phyloP scores from a whole-genome alignment of 768 basidiomycete species.

The Collybia sp. region DNA sequence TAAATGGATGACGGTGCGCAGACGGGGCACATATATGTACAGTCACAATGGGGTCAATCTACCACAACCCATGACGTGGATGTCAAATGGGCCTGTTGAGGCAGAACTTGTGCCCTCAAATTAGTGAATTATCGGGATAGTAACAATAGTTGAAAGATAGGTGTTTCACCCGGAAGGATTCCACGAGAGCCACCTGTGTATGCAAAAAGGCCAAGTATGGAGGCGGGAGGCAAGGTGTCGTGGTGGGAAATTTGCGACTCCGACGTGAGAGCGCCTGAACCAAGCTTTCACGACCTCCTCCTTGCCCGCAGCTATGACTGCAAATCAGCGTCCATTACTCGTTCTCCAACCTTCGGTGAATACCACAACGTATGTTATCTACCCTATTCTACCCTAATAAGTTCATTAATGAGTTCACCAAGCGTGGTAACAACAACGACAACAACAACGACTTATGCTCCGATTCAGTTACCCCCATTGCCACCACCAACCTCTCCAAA shows the following conservation, averaged over 20 bases:
- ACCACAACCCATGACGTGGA: too few species aligned
- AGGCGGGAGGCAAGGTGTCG: neutral
- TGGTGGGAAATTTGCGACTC: neutral
- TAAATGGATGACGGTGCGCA: too few species aligned
- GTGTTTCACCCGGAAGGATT: too few species aligned
- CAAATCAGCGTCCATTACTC: slow-evolving; percentile 60
- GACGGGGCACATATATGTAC: too few species aligned
- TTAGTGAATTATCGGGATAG: too few species aligned
- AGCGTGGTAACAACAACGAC: slow-evolving; percentile 92
- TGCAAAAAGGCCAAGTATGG: too few species aligned
- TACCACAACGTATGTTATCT: slow-evolving; percentile 67
- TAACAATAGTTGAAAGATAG: too few species aligned
- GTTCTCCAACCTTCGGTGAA: slow-evolving; percentile 78
- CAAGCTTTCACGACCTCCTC: slow-evolving; percentile 15
- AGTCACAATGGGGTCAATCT: too few species aligned
- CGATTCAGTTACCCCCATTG: slow-evolving; percentile 75
- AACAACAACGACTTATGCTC: slow-evolving; percentile 85
- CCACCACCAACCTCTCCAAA: slow-evolving; percentile 69
- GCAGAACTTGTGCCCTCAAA: too few species aligned
- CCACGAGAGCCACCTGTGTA: too few species aligned
- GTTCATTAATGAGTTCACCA: slow-evolving; percentile 17
- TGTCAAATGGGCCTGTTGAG: too few species aligned
- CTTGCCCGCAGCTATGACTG: slow-evolving; percentile 43
- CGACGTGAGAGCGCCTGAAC: neutral
- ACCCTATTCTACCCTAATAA: neutral